Base-by-base conservation (phyloP, 2,329 filamentous ascomycete genomes). In the Pseudogymnoascus sp. region DNA sequence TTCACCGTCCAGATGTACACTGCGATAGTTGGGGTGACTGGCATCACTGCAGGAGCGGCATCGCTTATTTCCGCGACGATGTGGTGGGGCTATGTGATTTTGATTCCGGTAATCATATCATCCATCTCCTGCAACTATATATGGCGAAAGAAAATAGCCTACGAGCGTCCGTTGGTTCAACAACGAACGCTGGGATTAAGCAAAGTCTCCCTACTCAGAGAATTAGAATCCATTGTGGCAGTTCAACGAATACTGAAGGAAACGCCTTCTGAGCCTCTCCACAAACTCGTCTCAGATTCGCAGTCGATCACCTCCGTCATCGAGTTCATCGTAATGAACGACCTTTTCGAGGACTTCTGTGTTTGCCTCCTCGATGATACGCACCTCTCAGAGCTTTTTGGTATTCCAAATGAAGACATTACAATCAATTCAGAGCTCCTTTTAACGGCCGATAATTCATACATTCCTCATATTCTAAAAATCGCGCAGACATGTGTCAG, bases 291-390 rank as follows among this genome's bases (percentile, higher is more conserved):
- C 28, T 11, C 63, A 11, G 63, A 67, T 4, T 25, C 63, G 1
- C 60, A 56, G n/a, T 70, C 70, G 3, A 50, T 70, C 7, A 28
- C 63, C 21, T 66, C 64, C 8, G 62, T 68, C 4, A 37, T 72
- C 11, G 66, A 68, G 16, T 69, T 70, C 10, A 64, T 72, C 12
- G 53, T 63, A 1, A 63, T 64, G 18, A 66, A 69, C 44, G 67
- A 68, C 37, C 63, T 72, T 34, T 71, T 71, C 38, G 68, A 68
- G 36, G 66, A 69, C 59, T 70, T 73, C 64, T 73, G 67, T 56
- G 14, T 34, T 23, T 59, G 61, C 5, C 59, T 66, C 44, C 21
- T 66, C 8, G 28, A 42, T 31, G 56, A 66, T 34, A 18, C n/a
- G 12, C 34, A 37, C 34, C 34, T 37, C 34, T 37, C 34, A 5